Percentiles rank a stretch among this genome's conserved stretches.
phyloP scores from a whole-genome alignment of 148 eudicot species.

The Bassia scoparia region DNA sequence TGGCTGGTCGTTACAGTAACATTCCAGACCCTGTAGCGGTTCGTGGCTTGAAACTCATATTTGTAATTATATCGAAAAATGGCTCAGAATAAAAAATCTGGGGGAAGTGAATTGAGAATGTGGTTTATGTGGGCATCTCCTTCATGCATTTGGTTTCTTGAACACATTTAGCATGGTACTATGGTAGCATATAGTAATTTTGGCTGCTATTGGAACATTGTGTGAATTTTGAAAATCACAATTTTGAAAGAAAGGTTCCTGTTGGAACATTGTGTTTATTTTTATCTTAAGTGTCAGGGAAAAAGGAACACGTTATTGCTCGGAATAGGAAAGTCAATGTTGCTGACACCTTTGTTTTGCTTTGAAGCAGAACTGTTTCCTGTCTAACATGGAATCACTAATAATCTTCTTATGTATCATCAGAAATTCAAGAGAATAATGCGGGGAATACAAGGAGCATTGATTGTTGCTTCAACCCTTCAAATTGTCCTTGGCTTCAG shows the following conservation, averaged over 20 bases:
- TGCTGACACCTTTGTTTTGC: background rate
- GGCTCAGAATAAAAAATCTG: background rate
- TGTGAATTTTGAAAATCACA: background rate
- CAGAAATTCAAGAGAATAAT: constrained; percentile 82
- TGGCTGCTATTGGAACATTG: background rate
- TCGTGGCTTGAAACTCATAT: constrained; percentile 21
- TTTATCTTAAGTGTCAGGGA: background rate
- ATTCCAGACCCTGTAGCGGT: constrained; percentile 56
- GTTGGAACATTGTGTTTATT: background rate
- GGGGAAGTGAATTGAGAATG: background rate
- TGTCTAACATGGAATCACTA: background rate
- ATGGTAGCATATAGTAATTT: too few species aligned
- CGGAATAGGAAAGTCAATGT: background rate
- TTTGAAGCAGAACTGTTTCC: background rate
- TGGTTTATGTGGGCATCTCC: background rate
- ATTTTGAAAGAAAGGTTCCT: too few species aligned
- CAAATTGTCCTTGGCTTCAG: constrained; percentile 97
- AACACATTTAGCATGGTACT: background rate
- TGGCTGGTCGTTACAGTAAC: constrained; percentile 83
- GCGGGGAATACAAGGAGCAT: constrained; percentile 91
- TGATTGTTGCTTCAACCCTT: constrained; percentile 89
- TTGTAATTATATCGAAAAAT: background rate
- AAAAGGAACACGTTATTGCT: background rate
- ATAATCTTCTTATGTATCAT: constrained; percentile 8
- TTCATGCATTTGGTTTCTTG: background rate